Evolutionary conservation across 345 rosid genomes (phyloP), one percentile per base, ranked within the genome.

Genomic region (Nasturtium officinale): DNA sequence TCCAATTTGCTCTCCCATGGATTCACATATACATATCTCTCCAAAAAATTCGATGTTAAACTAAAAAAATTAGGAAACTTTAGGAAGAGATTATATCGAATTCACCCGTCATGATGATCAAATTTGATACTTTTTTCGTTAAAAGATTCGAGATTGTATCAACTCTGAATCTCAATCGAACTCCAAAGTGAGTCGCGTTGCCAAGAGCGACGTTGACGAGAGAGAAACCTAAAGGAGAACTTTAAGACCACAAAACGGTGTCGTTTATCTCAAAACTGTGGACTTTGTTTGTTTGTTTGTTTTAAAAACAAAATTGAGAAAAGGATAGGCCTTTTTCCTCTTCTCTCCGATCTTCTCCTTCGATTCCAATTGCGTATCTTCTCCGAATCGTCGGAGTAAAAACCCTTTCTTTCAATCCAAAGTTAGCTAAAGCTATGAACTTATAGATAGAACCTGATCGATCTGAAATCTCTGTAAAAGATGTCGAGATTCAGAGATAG

Each of bases 401-500:
- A 51, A 23, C 25, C 69, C 32, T 12, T 51, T 51, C 21, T 67
- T 15, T 0, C 3, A 50, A 52, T 23, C 8, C 20, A 5, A 16
- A 38, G 42, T 47, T 23, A 59, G 37, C 10, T 64, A 1, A 16
- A 3, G 15, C 12, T 46, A 56, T 56, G 12, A 7, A 6, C 5
- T 45, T 30, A 12, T 46, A 7, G 20, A 16, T 55, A 26, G 4
- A n/a, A 61, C n/a, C n/a, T n/a, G n/a, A 45, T 29, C 12, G 3
- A 18, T 53, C 2, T 33, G 65, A 63, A 47, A 55, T 47, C 37
- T 75, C 42, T 28, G 61, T 63, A 28, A 51, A 64, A 57, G 43
- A 91, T 89, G 96, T 85, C 92, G 54, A 92, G 80, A 83, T 69
- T 85, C 65, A 84, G 88, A 78, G 98, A 90, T 52, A 83, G 92